phyloP scores from a whole-genome alignment of 208 protist genomes.

The Crithidia brevicula region DNA sequence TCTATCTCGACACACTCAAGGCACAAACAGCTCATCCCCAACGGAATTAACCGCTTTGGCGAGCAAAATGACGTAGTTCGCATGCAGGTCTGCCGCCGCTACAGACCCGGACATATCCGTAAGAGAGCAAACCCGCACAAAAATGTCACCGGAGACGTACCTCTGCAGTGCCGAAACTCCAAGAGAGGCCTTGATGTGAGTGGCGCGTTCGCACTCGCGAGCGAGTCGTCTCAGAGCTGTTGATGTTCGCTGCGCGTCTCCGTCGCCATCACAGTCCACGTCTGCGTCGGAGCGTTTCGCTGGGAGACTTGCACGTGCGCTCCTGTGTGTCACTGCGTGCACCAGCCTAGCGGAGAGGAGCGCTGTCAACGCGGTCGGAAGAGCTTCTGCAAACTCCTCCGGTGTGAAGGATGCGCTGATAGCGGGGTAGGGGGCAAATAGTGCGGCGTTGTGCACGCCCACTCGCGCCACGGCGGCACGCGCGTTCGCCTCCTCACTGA shows the following conservation, averaged over 20 bases:
- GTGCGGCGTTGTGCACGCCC: conserved; percentile 61
- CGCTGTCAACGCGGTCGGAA: conserved; percentile 51
- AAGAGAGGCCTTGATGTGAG: conserved; percentile 67
- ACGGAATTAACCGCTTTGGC: conserved; percentile 15
- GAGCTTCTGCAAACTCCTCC: conserved; percentile 62
- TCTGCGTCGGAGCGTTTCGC: no score
- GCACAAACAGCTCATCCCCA: conserved; percentile 14
- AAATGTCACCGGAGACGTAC: conserved; percentile 54
- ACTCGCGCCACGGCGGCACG: conserved; percentile 38
- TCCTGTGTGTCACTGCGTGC: background rate
- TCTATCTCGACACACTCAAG: no score
- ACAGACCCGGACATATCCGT: conserved; percentile 49
- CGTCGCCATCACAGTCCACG: no score
- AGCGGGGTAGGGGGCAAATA: conserved; percentile 48
- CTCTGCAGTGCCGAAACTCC: conserved; percentile 52
- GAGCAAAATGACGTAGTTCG: conserved; percentile 31
- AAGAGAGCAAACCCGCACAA: conserved; percentile 57
- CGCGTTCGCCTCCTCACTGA: conserved; percentile 20
- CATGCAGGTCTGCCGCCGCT: conserved; percentile 33
- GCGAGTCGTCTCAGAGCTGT: background rate
- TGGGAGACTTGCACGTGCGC: background rate
- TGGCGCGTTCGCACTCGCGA: conserved; percentile 34
- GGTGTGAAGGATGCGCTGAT: conserved; percentile 53
- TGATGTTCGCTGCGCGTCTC: background rate
- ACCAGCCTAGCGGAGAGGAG: conserved; percentile 37